Percentiles rank a stretch among this genome's conserved stretches.
Evolutionary conservation across 148 eudicot genomes (phyloP).

Genomic region (Diospyros kaki): DNA sequence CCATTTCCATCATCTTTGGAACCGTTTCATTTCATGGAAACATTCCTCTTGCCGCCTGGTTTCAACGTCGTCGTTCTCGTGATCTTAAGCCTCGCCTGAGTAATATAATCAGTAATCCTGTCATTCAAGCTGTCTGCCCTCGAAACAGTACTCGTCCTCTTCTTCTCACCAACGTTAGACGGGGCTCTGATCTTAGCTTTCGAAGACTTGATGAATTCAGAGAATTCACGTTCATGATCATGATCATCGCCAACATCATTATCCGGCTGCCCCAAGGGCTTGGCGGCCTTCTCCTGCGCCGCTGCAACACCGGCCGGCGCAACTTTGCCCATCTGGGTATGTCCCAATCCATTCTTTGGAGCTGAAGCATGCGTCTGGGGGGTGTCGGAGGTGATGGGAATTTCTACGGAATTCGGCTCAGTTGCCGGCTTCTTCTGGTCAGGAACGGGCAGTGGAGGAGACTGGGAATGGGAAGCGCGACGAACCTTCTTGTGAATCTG

Average conservation of each 20-base stretch:
- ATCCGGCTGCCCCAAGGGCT: neutral
- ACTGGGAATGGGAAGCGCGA: neutral
- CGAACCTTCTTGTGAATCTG: conserved; percentile 19
- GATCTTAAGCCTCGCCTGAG: conserved; percentile 27
- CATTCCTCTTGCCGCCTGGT: neutral
- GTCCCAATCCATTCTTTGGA: conserved; percentile 3
- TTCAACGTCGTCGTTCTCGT: conserved; percentile 14
- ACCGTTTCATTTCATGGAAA: conserved; percentile 3
- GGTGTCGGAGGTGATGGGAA: conserved; percentile 6
- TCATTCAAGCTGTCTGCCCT: conserved; percentile 30
- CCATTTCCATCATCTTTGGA: neutral
- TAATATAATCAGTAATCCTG: conserved; percentile 23
- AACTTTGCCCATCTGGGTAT: neutral
- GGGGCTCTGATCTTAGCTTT: conserved; percentile 21
- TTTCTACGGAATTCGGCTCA: neutral
- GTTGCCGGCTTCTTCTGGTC: neutral
- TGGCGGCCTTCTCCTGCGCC: neutral
- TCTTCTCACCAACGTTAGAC: conserved; percentile 19
- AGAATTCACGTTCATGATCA: conserved; percentile 22
- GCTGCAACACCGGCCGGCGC: neutral
- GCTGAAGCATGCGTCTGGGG: too few relatives aligned
- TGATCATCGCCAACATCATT: neutral
- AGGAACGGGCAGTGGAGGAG: neutral
- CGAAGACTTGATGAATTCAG: conserved; percentile 23
- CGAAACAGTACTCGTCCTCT: neutral